phyloP scores from a whole-genome alignment of 202 grass and related monocot genomes.

The Elaeis oleifera region DNA sequence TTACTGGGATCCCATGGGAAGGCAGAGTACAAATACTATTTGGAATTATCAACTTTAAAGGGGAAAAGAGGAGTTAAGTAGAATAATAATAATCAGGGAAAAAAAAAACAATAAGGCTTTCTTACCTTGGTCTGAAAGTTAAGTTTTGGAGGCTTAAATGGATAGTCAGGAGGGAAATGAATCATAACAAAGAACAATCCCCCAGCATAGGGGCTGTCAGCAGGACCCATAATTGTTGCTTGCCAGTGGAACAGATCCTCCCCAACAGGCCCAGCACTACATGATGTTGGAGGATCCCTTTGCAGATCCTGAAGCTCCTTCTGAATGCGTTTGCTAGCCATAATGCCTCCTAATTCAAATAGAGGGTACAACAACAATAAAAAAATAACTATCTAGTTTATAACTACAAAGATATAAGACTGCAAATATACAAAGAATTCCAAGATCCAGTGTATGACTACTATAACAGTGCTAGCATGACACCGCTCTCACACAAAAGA shows the following conservation, averaged over 20 bases:
- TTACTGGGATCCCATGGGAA: too few species aligned
- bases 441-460: too few species aligned
- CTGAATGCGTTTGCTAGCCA: constrained; percentile 37
- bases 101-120: too few species aligned
- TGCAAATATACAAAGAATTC: too few species aligned
- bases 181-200: constrained; percentile 36
- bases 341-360: constrained; percentile 16
- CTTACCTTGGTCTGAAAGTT: constrained; percentile 35
- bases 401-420: too few species aligned
- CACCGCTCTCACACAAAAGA: too few species aligned
- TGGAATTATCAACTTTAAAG: too few species aligned
- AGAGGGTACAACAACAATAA: constrained; percentile 42
- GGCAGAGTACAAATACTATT: too few species aligned
- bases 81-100: background rate
- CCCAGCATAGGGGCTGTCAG: constrained; percentile 31
- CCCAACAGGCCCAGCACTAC: constrained; percentile 28
- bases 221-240: constrained; percentile 39
- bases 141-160: constrained; percentile 43
- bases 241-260: constrained; percentile 36
- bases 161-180: constrained; percentile 45
- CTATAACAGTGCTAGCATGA: too few species aligned
- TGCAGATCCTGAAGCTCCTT: constrained; percentile 37
- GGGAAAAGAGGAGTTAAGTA: background rate
- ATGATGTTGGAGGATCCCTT: constrained; percentile 26
- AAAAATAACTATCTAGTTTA: too few species aligned